Base-by-base conservation (phyloP, 371 early-diverging fungal species). In the Mucor lusitanicus region DNA sequence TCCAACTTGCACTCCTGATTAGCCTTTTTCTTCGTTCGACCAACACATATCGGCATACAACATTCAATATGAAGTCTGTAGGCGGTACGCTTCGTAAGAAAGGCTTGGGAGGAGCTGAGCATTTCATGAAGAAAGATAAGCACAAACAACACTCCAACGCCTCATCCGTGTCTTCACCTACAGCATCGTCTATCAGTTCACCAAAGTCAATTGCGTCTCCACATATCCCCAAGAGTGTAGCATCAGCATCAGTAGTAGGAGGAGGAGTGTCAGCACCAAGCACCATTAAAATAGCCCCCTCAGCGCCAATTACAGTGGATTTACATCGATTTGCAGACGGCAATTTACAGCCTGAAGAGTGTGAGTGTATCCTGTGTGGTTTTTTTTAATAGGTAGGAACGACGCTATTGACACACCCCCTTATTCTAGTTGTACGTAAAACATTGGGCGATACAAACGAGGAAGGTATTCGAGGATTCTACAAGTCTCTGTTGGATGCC, bases 401-500 rank as follows among this genome's bases (percentile, higher is more conserved):
- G 17, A 8, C 8, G 21, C 37, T 13, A 42, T 42, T 48, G 30
- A 30, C 44, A 23, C 39, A 35, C 50, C 40, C 30, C 1, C 30
- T 44, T 37, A 48, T 33, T 28, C 11, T 57, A 88, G 88, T 83
- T 72, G 84, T 88, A 15, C 76, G 74, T 21, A 78, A 80, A 50
- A 79, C 85, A 6, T 65, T 90, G 7, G 83, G 84, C 6, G 83
- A 78, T 33, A 79, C 87, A 8, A 84, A 84, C 39, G 91, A 92
- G 69, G 90, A 90, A 58, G 83, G 80, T 3, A 82, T 92, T 21
- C 84, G 90, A 7, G 72, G 74, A 0, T 88, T 89, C 59, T 81
- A 87, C 60, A 76, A 79, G 56, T 79, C 87, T 8, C 79, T 95
- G 13, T 80, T 82, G 30, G 90, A 90, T 59, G 90, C 96, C 15